Evolutionary conservation across 2,329 filamentous ascomycete genomes (phyloP).

Genomic region (Neobulgaria alba): DNA sequence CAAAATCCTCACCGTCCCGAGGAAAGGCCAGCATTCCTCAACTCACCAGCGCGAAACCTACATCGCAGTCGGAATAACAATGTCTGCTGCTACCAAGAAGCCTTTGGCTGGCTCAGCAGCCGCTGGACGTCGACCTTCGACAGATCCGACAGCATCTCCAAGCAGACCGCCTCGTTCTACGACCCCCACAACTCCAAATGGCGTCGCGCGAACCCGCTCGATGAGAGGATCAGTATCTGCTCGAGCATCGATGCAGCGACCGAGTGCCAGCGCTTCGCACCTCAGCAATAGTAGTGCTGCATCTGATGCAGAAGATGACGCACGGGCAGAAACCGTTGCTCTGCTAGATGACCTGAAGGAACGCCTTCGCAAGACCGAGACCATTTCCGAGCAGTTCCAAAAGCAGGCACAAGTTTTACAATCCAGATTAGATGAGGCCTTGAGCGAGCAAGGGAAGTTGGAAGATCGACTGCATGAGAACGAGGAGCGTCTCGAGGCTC

Average conservation of each 20-base stretch:
- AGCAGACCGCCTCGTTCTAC: slow-evolving; percentile 23
- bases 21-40: neutral
- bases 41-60: neutral
- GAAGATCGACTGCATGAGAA: slow-evolving; percentile 84
- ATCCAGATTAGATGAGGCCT: slow-evolving; percentile 74
- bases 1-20: neutral
- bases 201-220: slow-evolving; percentile 53
- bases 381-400: slow-evolving; percentile 65
- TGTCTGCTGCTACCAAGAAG: slow-evolving; percentile 37
- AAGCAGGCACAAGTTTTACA: slow-evolving; percentile 82
- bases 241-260: slow-evolving; percentile 59
- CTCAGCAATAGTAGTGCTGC: slow-evolving; percentile 23
- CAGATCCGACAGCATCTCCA: slow-evolving; percentile 21
- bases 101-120: slow-evolving; percentile 22
- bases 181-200: slow-evolving; percentile 22
- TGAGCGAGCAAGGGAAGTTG: slow-evolving; percentile 73
- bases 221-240: slow-evolving; percentile 64
- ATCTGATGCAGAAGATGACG: slow-evolving; percentile 57
- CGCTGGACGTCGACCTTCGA: slow-evolving; percentile 22
- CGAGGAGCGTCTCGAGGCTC: slow-evolving; percentile 71
- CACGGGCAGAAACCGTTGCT: slow-evolving; percentile 69
- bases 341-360: slow-evolving; percentile 78
- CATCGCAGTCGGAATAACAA: slow-evolving; percentile 15
- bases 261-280: slow-evolving; percentile 30
- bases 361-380: slow-evolving; percentile 72